phyloP scores from a whole-genome alignment of 2,329 filamentous ascomycete species.

The Hymenoscyphus fructigenus region DNA sequence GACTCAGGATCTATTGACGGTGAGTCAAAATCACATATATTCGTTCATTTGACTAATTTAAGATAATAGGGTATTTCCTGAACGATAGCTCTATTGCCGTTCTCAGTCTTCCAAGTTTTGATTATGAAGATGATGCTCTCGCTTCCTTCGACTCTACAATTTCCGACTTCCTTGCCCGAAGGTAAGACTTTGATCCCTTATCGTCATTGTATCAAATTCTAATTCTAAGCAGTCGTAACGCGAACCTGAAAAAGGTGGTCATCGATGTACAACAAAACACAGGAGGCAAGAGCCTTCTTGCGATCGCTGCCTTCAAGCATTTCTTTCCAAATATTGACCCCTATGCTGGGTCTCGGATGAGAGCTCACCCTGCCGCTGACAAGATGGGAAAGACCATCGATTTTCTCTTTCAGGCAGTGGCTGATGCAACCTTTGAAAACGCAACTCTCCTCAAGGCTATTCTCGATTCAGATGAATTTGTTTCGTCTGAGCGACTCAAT shows the following conservation, averaged over 20 bases:
- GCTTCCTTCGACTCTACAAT: slow-evolving; percentile 37
- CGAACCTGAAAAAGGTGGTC: slow-evolving; percentile 57
- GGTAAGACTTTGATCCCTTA: not conserved
- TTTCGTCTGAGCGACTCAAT: slow-evolving; percentile 23
- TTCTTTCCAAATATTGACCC: slow-evolving; percentile 36
- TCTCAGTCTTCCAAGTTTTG: slow-evolving; percentile 42
- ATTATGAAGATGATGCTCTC: slow-evolving; percentile 29
- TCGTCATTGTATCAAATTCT: slow-evolving; percentile 22
- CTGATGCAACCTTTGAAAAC: slow-evolving; percentile 23
- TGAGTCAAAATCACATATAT: slow-evolving; percentile 7
- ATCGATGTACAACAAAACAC: slow-evolving; percentile 62
- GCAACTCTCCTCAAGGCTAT: slow-evolving; percentile 17
- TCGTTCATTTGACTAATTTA: not conserved
- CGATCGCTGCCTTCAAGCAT: slow-evolving; percentile 49
- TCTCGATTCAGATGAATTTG: slow-evolving; percentile 23
- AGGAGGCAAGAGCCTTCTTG: slow-evolving; percentile 61
- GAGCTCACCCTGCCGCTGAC: slow-evolving; percentile 25
- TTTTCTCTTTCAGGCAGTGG: slow-evolving; percentile 22
- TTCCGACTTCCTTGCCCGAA: slow-evolving; percentile 41
- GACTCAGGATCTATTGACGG: slow-evolving; percentile 22
- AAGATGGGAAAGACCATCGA: slow-evolving; percentile 25
- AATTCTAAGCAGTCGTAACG: slow-evolving; percentile 46
- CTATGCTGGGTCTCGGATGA: slow-evolving; percentile 26
- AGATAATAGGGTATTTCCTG: slow-evolving; percentile 30
- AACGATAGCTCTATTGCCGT: slow-evolving; percentile 34